Base-by-base conservation (phyloP, 179 eudicot genomes). In the Beta corolliflora region DNA sequence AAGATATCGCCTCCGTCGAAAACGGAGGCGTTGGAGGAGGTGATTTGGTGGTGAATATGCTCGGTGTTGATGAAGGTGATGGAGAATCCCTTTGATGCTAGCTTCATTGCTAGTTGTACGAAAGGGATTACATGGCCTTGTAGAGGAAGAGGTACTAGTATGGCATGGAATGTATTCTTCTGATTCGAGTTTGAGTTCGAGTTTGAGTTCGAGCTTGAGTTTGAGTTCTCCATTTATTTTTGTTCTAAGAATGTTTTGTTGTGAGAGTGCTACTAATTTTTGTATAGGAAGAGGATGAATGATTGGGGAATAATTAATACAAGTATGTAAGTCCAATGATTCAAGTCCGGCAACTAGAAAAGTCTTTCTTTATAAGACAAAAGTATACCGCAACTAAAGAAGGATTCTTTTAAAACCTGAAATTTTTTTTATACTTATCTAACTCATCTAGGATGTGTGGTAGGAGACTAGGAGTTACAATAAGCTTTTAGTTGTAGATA, bases 51-150 rank as follows among this genome's bases (percentile, higher is more conserved):
- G 84, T 93, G 91, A 46, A 89, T 77, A 36, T 82, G 76, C 7
- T 90, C 85, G 15, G 94, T 87, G 91, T 91, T 90, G 78, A 94
- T 68, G 84, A 93, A 91, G 31, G 97, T 93, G 82, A 94, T 82
- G 29, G 90, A 89, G 79, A 94, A 86, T 54, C 94, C 94, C 3
- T 82, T 81, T 4, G 92, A 87, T 9, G 97, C 97, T 5, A 94
- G 91, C 80, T 93, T 91, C 48, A 88, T 88, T 59, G 97, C 98
- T 5, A 94, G 86, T 72, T 91, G 89, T 14, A 91, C 89, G 53
- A 80, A 31, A 5, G 97, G 96, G 77, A 81, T 91, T 5, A 94
- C 71, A 64, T 93, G 95, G 55, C 97, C 98, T 80, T 94, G 97
- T 5, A 89, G 85, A 11, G 95, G 98, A 77, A 81, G 87, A 36